A percentile compares a stretch with the other conserved stretches of the same genome.
Evolutionary conservation across 768 basidiomycete species (phyloP).

Genomic region (Termitomyces sp.): DNA sequence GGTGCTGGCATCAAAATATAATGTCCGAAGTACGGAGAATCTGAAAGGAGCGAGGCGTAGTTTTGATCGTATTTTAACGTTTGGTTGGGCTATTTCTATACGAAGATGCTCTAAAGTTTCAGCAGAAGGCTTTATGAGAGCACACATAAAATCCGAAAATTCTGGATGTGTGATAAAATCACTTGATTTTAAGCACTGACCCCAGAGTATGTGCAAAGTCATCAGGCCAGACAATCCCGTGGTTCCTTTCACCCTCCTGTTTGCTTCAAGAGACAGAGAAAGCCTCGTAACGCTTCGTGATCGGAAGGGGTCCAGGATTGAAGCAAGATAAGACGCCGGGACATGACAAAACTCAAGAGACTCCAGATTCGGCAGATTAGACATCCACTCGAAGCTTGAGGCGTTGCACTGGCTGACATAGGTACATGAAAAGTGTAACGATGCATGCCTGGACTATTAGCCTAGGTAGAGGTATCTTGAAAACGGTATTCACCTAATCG

Average conservation of each 20-base stretch:
- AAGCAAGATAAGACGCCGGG: neutral
- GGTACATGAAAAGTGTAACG: neutral
- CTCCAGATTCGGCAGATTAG: neutral
- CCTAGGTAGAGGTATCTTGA: neutral
- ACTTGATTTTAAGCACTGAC: neutral
- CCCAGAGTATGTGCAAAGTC: neutral
- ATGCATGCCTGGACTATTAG: neutral
- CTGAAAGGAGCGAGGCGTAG: neutral
- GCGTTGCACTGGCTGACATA: neutral
- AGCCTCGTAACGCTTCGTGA: neutral
- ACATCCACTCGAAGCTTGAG: neutral
- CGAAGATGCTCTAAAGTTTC: neutral
- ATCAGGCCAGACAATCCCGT: neutral
- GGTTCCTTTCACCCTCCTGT: too few species aligned
- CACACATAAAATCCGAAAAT: neutral
- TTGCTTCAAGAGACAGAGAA: constrained; percentile 5
- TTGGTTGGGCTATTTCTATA: neutral
- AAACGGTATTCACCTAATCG: neutral
- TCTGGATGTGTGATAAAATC: neutral
- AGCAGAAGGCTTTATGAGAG: neutral
- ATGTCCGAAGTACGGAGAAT: neutral
- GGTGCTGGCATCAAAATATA: neutral
- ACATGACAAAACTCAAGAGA: constrained; percentile 5
- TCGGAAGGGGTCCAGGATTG: neutral
- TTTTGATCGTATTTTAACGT: neutral